Conservation (phyloP, 2,329 filamentous ascomycete genomes). For the Calonectria pauciramosa region DNA sequence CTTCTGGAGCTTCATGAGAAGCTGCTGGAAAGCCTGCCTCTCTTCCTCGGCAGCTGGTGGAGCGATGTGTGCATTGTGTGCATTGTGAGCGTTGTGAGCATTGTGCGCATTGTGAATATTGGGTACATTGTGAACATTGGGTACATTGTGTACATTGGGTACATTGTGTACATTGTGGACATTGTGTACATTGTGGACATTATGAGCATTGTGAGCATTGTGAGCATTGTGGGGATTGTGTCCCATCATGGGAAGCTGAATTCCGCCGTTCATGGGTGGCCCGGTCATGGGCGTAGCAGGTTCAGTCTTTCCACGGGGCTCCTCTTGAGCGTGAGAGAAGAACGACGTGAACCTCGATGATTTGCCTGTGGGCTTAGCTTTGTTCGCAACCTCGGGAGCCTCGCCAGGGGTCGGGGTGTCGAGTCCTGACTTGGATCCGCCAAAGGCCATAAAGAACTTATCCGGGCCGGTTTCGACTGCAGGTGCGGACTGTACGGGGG, state of each 20-base stretch:
- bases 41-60: constrained; percentile 74
- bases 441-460: constrained; percentile 79
- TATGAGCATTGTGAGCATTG: neutral
- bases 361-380: constrained; percentile 72
- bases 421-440: constrained; percentile 54
- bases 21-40: constrained; percentile 86
- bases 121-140: neutral
- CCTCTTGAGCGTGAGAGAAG: constrained; percentile 68
- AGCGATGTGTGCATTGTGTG: constrained; percentile 27
- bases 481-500: constrained; percentile 71
- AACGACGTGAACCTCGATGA: constrained; percentile 90
- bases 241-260: constrained; percentile 32
- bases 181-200: neutral
- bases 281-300: constrained; percentile 59
- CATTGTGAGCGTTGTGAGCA: neutral
- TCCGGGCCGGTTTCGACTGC: constrained; percentile 78
- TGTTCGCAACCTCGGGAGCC: constrained; percentile 58
- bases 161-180: neutral
- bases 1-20: constrained; percentile 84
- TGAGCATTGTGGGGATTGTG: constrained; percentile 32
- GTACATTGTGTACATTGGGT: neutral
- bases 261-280: constrained; percentile 32
- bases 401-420: constrained; percentile 66
- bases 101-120: neutral
- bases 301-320: constrained; percentile 64